Evolutionary conservation across 441 rosid species (phyloP), one percentile per base, ranked within the genome.

Genomic region (Francoa sonchifolia): DNA sequence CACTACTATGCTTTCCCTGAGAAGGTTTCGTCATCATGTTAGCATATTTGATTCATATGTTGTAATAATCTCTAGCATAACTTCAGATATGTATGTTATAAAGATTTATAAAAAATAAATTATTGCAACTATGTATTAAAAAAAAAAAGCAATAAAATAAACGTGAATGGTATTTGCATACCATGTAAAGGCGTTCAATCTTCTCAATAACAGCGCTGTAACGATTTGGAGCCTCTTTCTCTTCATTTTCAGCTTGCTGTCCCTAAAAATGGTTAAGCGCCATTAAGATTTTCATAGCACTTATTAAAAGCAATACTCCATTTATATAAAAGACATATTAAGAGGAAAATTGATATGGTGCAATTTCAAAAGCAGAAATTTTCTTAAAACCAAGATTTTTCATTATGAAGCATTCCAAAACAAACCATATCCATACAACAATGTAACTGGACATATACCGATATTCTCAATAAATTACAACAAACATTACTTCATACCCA

Each of bases 161-260:
- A 26, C 28, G 44, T 15, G 26, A 7, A 17, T 27, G n/a, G 14
- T 19, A 37, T 36, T 27, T 28, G 19, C 21, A 47, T 53, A 90
- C 99, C 95, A 74, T 80, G 61, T 86, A 90, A 26, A 90, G 95
- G 33, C 96, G 84, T 60, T 90, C 99, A 55, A 90, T 90, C 85
- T 86, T 90, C 78, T 86, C 99, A 62, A 90, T 86, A 50, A 90
- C 99, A 34, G 99, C 93, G 63, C 79, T 82, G 45, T 77, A 86
- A 33, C 96, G 84, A 51, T 76, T 73, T 4, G 94, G 63, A 44
- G 74, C 76, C 27, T 80, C 95, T 36, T 67, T 69, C 43, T 11
- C 64, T 64, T 68, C 83, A 14, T 51, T 44, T 47, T 79, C 94
- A 28, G 46, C 63, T 3, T 55, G 55, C 42, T 68, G 77, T 33